Percentiles rank a stretch among this genome's conserved stretches.
These are phyloP conservation scores for Spathaspora boniae DNA, from an alignment of 805 yeast species.

Conservation along the genomic window DNA sequence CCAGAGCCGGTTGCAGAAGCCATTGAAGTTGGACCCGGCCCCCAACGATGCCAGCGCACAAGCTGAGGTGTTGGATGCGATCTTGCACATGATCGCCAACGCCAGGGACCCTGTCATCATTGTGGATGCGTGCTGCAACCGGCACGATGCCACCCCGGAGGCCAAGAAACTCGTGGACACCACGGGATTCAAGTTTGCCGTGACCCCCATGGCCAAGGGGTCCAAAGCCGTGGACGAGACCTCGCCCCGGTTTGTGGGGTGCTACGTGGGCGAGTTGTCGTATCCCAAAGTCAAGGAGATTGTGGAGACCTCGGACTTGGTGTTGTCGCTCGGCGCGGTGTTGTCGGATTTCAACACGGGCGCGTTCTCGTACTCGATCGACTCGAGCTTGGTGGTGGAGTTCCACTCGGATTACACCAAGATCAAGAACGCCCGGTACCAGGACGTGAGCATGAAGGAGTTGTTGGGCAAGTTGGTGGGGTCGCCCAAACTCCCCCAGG, in stretches of 20 bases:
- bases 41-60: conserved; percentile 5
- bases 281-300: conserved; percentile 14
- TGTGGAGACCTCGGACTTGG: conserved; percentile 53
- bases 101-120: conserved; percentile 23
- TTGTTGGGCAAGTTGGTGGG: conserved; percentile 29
- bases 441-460: conserved; percentile 21
- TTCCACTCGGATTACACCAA: conserved; percentile 40
- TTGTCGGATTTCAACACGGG: conserved; percentile 31
- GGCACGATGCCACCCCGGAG: conserved; percentile 57
- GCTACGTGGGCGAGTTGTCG: conserved; percentile 56
- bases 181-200: conserved; percentile 41
- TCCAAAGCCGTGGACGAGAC: conserved; percentile 81
- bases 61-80: conserved; percentile 12
- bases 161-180: conserved; percentile 47
- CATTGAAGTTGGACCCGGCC: conserved; percentile 10
- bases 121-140: conserved; percentile 45
- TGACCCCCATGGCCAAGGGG: conserved; percentile 25
- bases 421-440: conserved; percentile 24
- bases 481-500: conserved; percentile 10
- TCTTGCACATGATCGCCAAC: conserved; percentile 15
- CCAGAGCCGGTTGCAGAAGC: conserved; percentile 17
- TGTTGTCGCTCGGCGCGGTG: conserved; percentile 69
- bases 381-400: conserved; percentile 26
- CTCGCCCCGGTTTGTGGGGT: conserved; percentile 60
- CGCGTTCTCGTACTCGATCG: conserved; percentile 16